These are phyloP conservation scores for Phytomonas sp. DNA, from an alignment of 208 protist genomes.

Conservation along the genomic window DNA sequence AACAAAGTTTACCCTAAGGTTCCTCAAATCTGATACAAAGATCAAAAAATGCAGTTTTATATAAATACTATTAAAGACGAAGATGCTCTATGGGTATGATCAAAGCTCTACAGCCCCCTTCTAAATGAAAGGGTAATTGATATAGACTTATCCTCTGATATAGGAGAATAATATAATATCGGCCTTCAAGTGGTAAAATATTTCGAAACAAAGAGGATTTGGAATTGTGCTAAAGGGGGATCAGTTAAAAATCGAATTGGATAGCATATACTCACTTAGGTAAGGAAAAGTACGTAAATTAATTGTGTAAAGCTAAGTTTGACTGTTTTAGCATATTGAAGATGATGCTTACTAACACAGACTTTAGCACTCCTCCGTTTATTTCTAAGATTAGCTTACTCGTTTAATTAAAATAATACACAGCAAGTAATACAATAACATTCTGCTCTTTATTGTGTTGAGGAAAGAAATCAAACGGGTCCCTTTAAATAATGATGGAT, in stretches of 20 bases:
- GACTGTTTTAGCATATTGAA: neutral
- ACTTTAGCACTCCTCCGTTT: neutral
- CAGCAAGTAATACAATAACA: neutral
- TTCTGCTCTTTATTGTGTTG: neutral
- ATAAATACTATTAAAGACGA: neutral
- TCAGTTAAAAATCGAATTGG: neutral
- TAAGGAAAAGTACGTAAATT: constrained; percentile 5
- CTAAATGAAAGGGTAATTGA: neutral
- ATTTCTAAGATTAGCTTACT: neutral
- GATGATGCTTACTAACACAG: neutral
- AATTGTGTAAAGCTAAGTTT: neutral
- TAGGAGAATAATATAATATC: neutral
- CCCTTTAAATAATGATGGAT: neutral
- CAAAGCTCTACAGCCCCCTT: neutral
- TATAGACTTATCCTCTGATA: neutral
- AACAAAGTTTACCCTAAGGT: neutral
- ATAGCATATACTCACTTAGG: neutral
- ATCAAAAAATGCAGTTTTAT: constrained; percentile 5
- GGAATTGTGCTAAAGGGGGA: neutral
- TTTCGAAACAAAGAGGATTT: neutral
- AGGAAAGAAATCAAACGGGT: neutral
- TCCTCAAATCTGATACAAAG: neutral
- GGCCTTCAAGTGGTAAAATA: neutral
- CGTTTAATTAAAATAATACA: neutral
- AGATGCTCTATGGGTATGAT: neutral